Percentiles rank a stretch among this genome's conserved stretches.
Evolutionary conservation across 108 stramenopile genomes (phyloP).

Genomic region (Cyclotella baltica): DNA sequence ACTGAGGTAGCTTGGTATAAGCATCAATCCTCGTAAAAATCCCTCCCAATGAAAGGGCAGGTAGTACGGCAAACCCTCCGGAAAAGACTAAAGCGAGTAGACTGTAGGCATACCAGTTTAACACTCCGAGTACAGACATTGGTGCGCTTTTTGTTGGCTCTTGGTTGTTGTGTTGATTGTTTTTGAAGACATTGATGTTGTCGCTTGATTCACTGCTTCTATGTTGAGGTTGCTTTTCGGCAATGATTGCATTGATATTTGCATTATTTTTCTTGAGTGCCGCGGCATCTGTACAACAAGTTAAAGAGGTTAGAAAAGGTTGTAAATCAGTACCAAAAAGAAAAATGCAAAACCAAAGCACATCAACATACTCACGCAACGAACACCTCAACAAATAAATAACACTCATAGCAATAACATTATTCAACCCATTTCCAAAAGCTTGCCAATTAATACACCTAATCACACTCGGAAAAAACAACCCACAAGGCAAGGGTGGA

Average conservation of each 20-base stretch:
- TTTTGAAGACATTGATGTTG: neutral
- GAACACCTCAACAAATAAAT: slow-evolving; percentile 79
- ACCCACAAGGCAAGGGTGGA: slow-evolving; percentile 62
- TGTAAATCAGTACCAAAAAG: too few relatives aligned
- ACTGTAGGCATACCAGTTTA: slow-evolving; percentile 59
- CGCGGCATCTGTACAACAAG: slow-evolving; percentile 22
- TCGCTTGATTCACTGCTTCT: slow-evolving; percentile 3
- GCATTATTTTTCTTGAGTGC: slow-evolving; percentile 67
- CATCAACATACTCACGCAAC: slow-evolving; percentile 36
- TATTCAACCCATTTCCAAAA: slow-evolving; percentile 54
- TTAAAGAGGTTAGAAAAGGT: neutral
- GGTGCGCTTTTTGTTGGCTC: slow-evolving; percentile 20
- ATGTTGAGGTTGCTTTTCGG: slow-evolving; percentile 9
- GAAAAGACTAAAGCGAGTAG: slow-evolving; percentile 53
- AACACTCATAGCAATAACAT: slow-evolving; percentile 69
- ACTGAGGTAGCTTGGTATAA: slow-evolving; percentile 57
- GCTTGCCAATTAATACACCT: slow-evolving; percentile 67
- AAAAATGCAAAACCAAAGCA: slow-evolving; percentile 5
- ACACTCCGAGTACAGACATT: slow-evolving; percentile 43
- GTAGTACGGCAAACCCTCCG: slow-evolving; percentile 53
- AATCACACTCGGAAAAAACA: slow-evolving; percentile 36
- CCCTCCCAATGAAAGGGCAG: slow-evolving; percentile 48
- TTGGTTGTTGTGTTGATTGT: neutral
- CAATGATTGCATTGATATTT: slow-evolving; percentile 41
- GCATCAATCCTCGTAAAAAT: slow-evolving; percentile 72